phyloP scores from a whole-genome alignment of 2,329 filamentous ascomycete species.

The Colletotrichum shisoi region DNA sequence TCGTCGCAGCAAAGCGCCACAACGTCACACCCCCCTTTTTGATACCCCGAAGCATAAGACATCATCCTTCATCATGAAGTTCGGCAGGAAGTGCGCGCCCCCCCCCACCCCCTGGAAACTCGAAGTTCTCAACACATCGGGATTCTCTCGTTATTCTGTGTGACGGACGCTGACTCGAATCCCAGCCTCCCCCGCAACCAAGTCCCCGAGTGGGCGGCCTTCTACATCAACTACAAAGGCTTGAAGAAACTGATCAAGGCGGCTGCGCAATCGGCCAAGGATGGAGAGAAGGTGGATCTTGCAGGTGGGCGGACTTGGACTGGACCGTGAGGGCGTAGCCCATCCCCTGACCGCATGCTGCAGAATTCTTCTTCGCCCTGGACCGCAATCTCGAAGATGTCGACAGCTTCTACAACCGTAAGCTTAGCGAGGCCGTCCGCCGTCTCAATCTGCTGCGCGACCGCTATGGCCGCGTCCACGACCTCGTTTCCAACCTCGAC shows the following conservation, averaged over 20 bases:
- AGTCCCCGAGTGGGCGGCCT: conserved; percentile 84
- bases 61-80: conserved; percentile 66
- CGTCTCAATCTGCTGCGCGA: conserved; percentile 87
- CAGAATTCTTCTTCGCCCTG: conserved; percentile 96
- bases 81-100: conserved; percentile 63
- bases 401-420: conserved; percentile 96
- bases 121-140: not conserved
- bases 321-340: conserved; percentile 43
- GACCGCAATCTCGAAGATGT: conserved; percentile 98
- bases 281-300: conserved; percentile 81
- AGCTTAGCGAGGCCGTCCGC: conserved; percentile 83
- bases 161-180: conserved; percentile 41
- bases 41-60: conserved; percentile 29
- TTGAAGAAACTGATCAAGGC: conserved; percentile 96
- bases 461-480: conserved; percentile 79
- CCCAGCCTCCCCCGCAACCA: conserved; percentile 77
- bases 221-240: conserved; percentile 88
- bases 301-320: conserved; percentile 73
- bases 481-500: conserved; percentile 76
- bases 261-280: conserved; percentile 69
- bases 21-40: conserved; percentile 13
- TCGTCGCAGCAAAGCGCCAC: conserved; percentile 19
- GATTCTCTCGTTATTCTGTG: conserved; percentile 7
- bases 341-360: conserved; percentile 51
- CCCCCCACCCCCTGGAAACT: not conserved